Conservation (phyloP, 169 alveolate species). For the Eimeria maxima region DNA sequence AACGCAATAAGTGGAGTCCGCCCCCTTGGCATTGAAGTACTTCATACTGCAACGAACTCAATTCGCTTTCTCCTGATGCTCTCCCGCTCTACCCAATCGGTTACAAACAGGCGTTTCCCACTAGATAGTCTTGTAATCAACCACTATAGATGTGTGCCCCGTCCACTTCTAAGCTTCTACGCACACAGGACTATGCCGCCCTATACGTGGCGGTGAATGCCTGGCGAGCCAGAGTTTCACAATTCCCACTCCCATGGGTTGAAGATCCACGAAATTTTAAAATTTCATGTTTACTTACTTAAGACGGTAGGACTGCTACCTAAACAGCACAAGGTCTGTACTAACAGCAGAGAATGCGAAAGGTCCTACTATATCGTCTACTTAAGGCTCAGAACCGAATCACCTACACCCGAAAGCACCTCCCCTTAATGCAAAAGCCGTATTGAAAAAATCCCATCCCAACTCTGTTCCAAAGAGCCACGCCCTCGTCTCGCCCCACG, state of each 20-base stretch:
- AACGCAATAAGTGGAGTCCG: too few relatives aligned
- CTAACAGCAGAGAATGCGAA: background rate
- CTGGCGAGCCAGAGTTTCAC: too few relatives aligned
- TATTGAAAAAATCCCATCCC: slow-evolving; percentile 6
- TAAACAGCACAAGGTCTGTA: background rate
- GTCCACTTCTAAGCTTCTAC: background rate
- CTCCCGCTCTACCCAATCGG: background rate
- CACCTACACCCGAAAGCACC: background rate
- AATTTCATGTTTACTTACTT: too few relatives aligned
- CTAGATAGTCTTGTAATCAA: background rate
- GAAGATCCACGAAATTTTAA: too few relatives aligned
- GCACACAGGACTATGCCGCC: background rate
- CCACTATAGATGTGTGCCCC: background rate
- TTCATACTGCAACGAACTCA: too few relatives aligned
- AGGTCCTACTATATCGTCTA: background rate
- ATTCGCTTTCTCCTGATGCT: background rate
- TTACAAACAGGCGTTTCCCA: background rate
- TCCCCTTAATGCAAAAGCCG: background rate
- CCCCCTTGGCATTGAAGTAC: too few relatives aligned
- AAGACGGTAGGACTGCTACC: too few relatives aligned
- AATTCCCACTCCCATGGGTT: too few relatives aligned
- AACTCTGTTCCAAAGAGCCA: background rate
- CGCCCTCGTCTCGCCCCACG: background rate
- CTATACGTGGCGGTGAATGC: background rate
- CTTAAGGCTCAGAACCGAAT: background rate